Base-by-base conservation (phyloP, 148 eudicot species). In the Cornus kousa region DNA sequence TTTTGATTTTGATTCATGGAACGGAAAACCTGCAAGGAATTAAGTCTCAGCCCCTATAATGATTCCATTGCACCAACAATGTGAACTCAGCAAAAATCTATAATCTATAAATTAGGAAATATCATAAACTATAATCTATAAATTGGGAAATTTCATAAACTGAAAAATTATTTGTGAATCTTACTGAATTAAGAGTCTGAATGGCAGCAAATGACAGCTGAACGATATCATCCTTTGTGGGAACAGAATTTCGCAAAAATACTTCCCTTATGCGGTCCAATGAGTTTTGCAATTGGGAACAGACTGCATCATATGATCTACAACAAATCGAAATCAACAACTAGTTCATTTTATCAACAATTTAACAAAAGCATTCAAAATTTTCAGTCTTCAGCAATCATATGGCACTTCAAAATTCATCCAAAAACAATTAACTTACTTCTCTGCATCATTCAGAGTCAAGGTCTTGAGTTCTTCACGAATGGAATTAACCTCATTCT, bases 251-350 rank as follows among this genome's bases (percentile, higher is more conserved):
- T 70, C 88, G 91, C 82, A 79, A 48, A 57, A 84, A 83, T 84
- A 91, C 39, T 67, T 87, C 85, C 68, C 77, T 73, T 86, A 95
- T 83, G 70, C 83, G 78, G 79, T 86, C 91, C 57, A 90, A 75
- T 2, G 85, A 86, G 22, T 80, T 79, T 82, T 86, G 81, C 70
- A 91, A 74, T 13, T 86, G 88, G 20, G 87, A 87, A 77, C 97
- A 93, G 35, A 87, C 87, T 22, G 71, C 77, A 80, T 84, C 88
- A 82, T 82, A 93, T 37, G 95, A 93, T 79, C 97, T 95, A 78
- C 79, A 85, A 23, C 28, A 76, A 79, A 82, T 16, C 53, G 72
- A 77, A 67, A 59, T 53, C 59, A 73, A 46, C 57, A 80, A 78
- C 35, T 14, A 1, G 23, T 46, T 70, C 77, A 68, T 31, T 73